Evolutionary conservation across 2,329 filamentous ascomycete genomes (phyloP).

Genomic region (Cordyceps sp.): DNA sequence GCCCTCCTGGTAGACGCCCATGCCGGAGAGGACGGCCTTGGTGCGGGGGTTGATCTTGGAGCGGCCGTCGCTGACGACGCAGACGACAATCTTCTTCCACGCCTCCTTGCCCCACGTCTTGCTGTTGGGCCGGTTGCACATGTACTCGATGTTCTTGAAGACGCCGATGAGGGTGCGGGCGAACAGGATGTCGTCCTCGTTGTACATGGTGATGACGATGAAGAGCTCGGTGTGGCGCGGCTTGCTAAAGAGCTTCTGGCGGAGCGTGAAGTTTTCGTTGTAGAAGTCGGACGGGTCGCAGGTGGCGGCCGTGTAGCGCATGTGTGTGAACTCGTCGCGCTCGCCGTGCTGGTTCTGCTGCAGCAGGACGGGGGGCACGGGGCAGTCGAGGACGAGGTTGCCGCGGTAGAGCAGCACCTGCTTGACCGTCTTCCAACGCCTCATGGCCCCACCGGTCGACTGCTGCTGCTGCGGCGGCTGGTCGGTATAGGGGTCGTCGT

Average conservation of each 20-base stretch:
- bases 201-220: constrained; percentile 97
- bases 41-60: constrained; percentile 92
- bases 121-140: constrained; percentile 84
- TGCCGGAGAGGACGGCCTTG: constrained; percentile 71
- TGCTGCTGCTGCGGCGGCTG: constrained; percentile 16
- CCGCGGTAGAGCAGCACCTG: constrained; percentile 95
- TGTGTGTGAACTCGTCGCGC: constrained; percentile 80
- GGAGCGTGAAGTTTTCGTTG: constrained; percentile 75
- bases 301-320: constrained; percentile 88
- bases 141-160: constrained; percentile 97
- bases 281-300: constrained; percentile 85
- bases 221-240: constrained; percentile 87
- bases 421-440: constrained; percentile 96
- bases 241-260: constrained; percentile 84
- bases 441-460: constrained; percentile 34
- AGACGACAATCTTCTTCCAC: constrained; percentile 99
- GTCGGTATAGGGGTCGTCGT: constrained; percentile 28
- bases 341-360: constrained; percentile 82
- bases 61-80: constrained; percentile 91
- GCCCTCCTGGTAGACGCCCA: constrained; percentile 95
- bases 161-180: constrained; percentile 92
- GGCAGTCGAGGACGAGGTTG: constrained; percentile 92
- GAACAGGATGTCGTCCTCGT: constrained; percentile 93
- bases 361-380: constrained; percentile 74
- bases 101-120: constrained; percentile 98